Evolutionary conservation across 768 basidiomycete genomes (phyloP).

Genomic region (Calocybe gangraenosa): DNA sequence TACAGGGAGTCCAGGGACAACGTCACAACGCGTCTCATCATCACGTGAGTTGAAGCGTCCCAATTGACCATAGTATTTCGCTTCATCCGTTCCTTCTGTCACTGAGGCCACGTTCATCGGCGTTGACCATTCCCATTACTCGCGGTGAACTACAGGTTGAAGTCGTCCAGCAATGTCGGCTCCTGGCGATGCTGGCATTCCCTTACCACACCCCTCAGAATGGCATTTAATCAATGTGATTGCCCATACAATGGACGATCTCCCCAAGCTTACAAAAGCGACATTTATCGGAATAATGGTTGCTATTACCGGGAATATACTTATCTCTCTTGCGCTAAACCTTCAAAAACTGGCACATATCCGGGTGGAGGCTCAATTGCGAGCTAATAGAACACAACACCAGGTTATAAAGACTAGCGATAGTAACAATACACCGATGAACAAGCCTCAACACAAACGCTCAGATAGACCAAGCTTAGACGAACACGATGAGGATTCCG

Average conservation of each 20-base stretch:
- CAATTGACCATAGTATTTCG: no score
- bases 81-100: no score
- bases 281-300: slow-evolving; percentile 77
- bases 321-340: slow-evolving; percentile 90
- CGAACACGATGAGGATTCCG: slow-evolving; percentile 23
- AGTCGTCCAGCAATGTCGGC: slow-evolving; percentile 4
- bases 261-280: slow-evolving; percentile 51
- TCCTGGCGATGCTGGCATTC: neutral
- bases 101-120: neutral
- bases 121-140: slow-evolving; percentile 4
- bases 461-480: slow-evolving; percentile 18
- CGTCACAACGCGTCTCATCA: slow-evolving; percentile 5
- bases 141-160: no score
- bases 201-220: slow-evolving; percentile 1
- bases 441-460: slow-evolving; percentile 2
- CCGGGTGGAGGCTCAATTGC: slow-evolving; percentile 46
- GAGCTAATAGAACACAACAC: slow-evolving; percentile 4
- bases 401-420: slow-evolving; percentile 2
- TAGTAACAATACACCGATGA: neutral
- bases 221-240: slow-evolving; percentile 1
- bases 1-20: neutral
- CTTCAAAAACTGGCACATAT: slow-evolving; percentile 89
- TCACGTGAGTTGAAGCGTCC: no score
- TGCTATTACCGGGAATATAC: slow-evolving; percentile 78
- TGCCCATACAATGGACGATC: slow-evolving; percentile 27